These are phyloP conservation scores for Colletotrichum phormii DNA, from an alignment of 2,329 filamentous ascomycete species.

Conservation along the genomic window DNA sequence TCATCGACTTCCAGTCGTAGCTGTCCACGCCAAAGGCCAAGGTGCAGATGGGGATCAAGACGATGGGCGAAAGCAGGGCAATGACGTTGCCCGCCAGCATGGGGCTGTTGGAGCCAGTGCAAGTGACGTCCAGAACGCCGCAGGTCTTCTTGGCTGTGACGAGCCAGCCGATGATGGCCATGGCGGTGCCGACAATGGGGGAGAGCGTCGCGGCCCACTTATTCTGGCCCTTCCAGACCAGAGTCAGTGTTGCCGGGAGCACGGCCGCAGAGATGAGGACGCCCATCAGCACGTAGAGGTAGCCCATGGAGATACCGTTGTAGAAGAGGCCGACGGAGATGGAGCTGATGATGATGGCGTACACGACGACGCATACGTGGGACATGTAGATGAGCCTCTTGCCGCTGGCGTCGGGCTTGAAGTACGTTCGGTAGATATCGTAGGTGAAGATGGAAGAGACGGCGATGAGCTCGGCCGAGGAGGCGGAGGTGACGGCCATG, in stretches of 20 bases:
- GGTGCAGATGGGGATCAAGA: conserved; percentile 83
- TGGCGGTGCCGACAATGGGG: conserved; percentile 74
- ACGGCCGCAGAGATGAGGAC: conserved; percentile 90
- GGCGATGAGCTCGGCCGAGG: conserved; percentile 83
- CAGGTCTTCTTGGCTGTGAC: conserved; percentile 78
- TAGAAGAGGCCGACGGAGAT: conserved; percentile 82
- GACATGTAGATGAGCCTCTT: conserved; percentile 84
- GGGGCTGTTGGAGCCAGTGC: conserved; percentile 84
- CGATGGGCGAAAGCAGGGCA: conserved; percentile 79
- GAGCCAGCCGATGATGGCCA: conserved; percentile 79
- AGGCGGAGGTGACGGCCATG: conserved; percentile 85
- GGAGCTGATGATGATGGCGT: conserved; percentile 80
- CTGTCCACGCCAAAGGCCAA: conserved; percentile 69
- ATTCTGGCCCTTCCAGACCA: conserved; percentile 85
- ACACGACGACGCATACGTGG: conserved; percentile 76
- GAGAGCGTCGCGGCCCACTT: conserved; percentile 76
- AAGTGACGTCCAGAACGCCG: conserved; percentile 75
- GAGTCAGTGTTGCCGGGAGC: conserved; percentile 81
- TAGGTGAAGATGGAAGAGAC: conserved; percentile 89
- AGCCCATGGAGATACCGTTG: conserved; percentile 86
- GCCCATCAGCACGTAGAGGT: conserved; percentile 91
- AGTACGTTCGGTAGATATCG: conserved; percentile 88
- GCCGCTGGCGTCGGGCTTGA: conserved; percentile 82
- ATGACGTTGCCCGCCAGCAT: conserved; percentile 91
- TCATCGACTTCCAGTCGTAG: conserved; percentile 91